Conservation (phyloP, 106 monocot genomes). For the Phalaenopsis aphrodite region DNA sequence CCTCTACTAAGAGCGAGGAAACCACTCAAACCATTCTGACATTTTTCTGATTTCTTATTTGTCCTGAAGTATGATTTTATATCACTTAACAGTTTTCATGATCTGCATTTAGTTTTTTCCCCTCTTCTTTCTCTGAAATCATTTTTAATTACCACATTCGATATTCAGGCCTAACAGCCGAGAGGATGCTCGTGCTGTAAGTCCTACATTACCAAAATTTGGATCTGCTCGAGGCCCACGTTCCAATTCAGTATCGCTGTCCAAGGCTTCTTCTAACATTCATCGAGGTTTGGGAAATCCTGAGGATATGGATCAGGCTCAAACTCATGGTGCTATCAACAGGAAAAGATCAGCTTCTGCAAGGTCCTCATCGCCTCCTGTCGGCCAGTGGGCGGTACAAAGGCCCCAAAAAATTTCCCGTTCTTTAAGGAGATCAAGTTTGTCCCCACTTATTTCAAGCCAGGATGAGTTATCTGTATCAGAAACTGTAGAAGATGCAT, state of each 20-base stretch:
- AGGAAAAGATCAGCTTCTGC: constrained; percentile 34
- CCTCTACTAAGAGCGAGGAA: no score
- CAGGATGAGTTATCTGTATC: constrained; percentile 27
- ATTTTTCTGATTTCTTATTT: neutral
- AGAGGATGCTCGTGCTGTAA: constrained; percentile 38
- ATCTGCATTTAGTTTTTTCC: neutral
- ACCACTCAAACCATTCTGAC: no score
- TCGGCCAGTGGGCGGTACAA: constrained; percentile 47
- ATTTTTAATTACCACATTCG: neutral
- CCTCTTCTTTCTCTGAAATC: neutral
- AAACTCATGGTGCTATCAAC: constrained; percentile 24
- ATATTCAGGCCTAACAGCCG: constrained; percentile 30
- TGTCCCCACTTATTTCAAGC: constrained; percentile 30
- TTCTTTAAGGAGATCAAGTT: constrained; percentile 56
- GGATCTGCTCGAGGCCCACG: constrained; percentile 44
- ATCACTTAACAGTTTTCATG: neutral
- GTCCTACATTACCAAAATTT: constrained; percentile 29
- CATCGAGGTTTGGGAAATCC: constrained; percentile 20
- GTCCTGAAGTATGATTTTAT: neutral
- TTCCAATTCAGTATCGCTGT: constrained; percentile 30
- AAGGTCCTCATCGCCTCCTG: constrained; percentile 45
- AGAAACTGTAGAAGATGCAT: constrained; percentile 17
- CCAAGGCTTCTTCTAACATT: constrained; percentile 33
- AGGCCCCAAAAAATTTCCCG: constrained; percentile 50
- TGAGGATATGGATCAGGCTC: constrained; percentile 44